These are phyloP conservation scores for Phytophthora europaea DNA, from an alignment of 352 stramenopile species.

Conservation along the genomic window DNA sequence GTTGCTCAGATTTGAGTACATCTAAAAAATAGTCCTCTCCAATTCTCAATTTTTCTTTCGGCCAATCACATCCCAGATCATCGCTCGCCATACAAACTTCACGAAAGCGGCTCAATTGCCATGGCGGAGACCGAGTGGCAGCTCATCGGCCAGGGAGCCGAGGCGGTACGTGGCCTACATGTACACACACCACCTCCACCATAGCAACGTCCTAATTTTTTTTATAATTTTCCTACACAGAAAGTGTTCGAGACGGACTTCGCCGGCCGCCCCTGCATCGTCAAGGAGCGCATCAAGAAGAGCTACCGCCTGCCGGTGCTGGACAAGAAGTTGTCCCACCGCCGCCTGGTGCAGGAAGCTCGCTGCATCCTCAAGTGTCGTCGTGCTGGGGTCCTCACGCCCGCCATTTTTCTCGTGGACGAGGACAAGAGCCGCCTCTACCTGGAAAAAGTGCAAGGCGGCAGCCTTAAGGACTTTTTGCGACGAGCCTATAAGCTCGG, in stretches of 20 bases:
- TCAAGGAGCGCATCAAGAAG: constrained; percentile 91
- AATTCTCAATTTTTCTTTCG: not conserved
- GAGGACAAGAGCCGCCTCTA: constrained; percentile 78
- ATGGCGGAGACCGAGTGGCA: constrained; percentile 63
- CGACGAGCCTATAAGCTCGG: constrained; percentile 61
- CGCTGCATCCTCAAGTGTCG: constrained; percentile 87
- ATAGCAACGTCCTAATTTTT: not conserved
- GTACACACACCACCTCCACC: not conserved
- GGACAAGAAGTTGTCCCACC: constrained; percentile 85
- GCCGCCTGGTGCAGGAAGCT: constrained; percentile 82
- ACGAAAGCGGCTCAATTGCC: not conserved
- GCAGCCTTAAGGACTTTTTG: constrained; percentile 82
- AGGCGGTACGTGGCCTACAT: constrained; percentile 55
- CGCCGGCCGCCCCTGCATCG: constrained; percentile 67
- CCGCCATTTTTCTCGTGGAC: constrained; percentile 84
- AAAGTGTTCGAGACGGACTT: constrained; percentile 86
- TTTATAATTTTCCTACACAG: constrained; percentile 30
- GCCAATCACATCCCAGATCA: not conserved
- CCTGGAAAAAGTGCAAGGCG: constrained; percentile 73
- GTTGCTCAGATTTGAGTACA: not conserved
- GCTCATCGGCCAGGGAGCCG: constrained; percentile 84
- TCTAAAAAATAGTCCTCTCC: not conserved
- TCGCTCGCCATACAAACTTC: constrained; percentile 18
- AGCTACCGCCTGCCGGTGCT: constrained; percentile 79
- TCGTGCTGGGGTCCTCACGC: constrained; percentile 75